Conservation (phyloP, 164 flowering plant species). For the Chimonanthus salicifolius region DNA sequence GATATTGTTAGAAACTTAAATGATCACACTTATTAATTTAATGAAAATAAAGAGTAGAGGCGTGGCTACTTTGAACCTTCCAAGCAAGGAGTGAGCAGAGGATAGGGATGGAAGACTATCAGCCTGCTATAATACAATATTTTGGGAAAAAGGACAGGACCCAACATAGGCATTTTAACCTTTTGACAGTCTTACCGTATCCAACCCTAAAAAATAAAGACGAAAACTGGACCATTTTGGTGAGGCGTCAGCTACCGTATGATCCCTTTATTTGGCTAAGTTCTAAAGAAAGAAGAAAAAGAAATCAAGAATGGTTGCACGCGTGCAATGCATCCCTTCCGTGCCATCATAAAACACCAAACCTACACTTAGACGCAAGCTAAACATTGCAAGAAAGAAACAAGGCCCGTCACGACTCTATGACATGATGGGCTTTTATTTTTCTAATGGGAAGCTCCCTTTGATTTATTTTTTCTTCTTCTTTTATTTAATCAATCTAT, state of each 20-base stretch:
- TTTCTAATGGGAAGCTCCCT: background rate
- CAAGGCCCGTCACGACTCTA: background rate
- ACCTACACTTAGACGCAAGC: background rate
- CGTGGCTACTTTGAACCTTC: background rate
- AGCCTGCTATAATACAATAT: background rate
- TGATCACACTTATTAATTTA: too few species aligned
- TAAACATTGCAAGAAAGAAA: background rate
- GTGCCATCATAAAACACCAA: background rate
- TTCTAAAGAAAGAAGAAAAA: background rate
- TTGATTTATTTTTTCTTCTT: background rate
- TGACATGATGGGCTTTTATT: too few species aligned
- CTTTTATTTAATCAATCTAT: background rate
- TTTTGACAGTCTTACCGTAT: background rate
- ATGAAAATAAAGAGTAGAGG: background rate
- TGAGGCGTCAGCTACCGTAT: background rate
- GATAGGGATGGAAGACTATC: background rate
- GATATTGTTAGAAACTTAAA: too few species aligned
- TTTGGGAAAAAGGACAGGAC: conserved; percentile 2
- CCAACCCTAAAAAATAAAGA: background rate
- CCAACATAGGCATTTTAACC: background rate
- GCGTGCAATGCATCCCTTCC: background rate
- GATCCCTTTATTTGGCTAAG: background rate
- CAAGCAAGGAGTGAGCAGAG: background rate
- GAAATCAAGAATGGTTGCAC: background rate
- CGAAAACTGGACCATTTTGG: background rate